These are phyloP conservation scores for Gardenia jasminoides DNA, from an alignment of 257 asterid species.

Conservation along the genomic window DNA sequence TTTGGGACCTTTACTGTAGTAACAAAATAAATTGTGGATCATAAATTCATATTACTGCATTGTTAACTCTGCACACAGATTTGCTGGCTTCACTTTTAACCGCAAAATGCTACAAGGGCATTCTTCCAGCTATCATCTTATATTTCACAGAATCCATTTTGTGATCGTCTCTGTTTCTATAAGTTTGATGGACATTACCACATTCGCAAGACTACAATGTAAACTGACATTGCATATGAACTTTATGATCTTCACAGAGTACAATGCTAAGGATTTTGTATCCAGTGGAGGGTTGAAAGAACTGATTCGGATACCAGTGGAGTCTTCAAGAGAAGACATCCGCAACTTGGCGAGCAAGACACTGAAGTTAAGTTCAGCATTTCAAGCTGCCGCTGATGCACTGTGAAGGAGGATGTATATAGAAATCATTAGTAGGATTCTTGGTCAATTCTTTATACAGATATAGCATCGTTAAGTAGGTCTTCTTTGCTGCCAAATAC, in stretches of 20 bases:
- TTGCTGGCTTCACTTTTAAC: neutral
- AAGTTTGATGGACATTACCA: neutral
- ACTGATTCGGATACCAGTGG: slow-evolving; percentile 57
- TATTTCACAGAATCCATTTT: neutral
- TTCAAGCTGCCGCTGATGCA: slow-evolving; percentile 39
- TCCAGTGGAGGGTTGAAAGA: slow-evolving; percentile 61
- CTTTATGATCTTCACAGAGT: slow-evolving; percentile 47
- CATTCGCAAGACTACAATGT: too few species aligned
- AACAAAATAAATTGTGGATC: neutral
- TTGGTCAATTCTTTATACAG: neutral
- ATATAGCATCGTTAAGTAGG: neutral
- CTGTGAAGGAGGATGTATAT: slow-evolving; percentile 19
- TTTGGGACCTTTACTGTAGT: neutral
- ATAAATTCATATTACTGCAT: neutral
- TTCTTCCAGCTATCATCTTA: neutral
- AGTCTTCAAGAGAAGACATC: slow-evolving; percentile 77
- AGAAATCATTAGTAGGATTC: neutral
- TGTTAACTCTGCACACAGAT: neutral
- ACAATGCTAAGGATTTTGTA: slow-evolving; percentile 66
- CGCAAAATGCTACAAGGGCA: neutral
- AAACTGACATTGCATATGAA: neutral
- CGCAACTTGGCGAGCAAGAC: slow-evolving; percentile 89
- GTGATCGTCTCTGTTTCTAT: neutral
- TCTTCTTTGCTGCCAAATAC: neutral
- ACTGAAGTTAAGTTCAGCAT: slow-evolving; percentile 48